Conservation (phyloP, 78 protist genomes). For the Tieghemostelium lacteum region DNA sequence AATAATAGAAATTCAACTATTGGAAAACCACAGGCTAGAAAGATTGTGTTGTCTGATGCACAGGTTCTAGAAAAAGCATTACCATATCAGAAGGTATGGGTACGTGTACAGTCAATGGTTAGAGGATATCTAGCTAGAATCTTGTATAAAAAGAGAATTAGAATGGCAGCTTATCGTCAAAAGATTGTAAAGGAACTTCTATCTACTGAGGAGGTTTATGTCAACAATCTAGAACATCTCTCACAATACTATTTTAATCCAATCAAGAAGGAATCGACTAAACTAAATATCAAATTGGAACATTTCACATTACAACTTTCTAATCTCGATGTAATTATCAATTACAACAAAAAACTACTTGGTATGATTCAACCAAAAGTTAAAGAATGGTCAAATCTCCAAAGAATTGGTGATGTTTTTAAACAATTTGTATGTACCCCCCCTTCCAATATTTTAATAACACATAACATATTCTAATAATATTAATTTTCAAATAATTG, state of each 20-base stretch:
- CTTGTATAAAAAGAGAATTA: slow-evolving; percentile 17
- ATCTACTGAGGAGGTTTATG: slow-evolving; percentile 52
- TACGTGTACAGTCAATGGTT: slow-evolving; percentile 45
- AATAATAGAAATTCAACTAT: neutral
- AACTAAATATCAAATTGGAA: slow-evolving; percentile 49
- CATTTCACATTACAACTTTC: slow-evolving; percentile 40
- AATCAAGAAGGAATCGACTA: slow-evolving; percentile 33
- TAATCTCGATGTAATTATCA: slow-evolving; percentile 58
- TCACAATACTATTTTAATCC: slow-evolving; percentile 35
- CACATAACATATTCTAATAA: neutral
- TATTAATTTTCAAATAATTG: neutral
- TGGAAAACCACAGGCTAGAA: slow-evolving; percentile 1
- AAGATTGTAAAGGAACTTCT: slow-evolving; percentile 53
- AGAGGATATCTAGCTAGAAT: slow-evolving; percentile 60
- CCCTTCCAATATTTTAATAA: neutral
- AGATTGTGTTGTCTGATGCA: slow-evolving; percentile 16
- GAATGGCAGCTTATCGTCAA: slow-evolving; percentile 66
- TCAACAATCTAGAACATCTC: slow-evolving; percentile 27
- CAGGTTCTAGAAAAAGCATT: slow-evolving; percentile 39
- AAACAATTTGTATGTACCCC: slow-evolving; percentile 42
- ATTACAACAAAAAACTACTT: slow-evolving; percentile 38
- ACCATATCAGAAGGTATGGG: slow-evolving; percentile 63
- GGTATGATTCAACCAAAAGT: slow-evolving; percentile 31
- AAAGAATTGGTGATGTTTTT: slow-evolving; percentile 59
- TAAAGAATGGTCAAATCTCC: slow-evolving; percentile 43